Evolutionary conservation across 768 basidiomycete genomes (phyloP).

Genomic region (Suillus bovinus): DNA sequence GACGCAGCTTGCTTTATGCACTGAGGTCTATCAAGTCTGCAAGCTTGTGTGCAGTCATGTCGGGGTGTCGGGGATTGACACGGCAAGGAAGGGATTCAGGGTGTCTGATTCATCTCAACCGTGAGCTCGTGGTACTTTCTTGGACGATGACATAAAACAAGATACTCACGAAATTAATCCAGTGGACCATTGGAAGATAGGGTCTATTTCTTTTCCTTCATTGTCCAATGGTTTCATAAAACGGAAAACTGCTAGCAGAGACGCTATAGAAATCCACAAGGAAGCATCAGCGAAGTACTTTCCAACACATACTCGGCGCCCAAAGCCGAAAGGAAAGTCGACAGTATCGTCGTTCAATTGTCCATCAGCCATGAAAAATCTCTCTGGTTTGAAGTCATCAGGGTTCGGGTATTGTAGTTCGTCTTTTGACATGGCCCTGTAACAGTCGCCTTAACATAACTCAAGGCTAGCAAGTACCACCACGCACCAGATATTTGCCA

Average conservation of each 20-base stretch:
- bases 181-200: constrained; percentile 28
- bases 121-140: constrained; percentile 8
- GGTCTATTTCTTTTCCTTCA: constrained; percentile 28
- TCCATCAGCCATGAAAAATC: constrained; percentile 26
- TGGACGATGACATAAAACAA: neutral
- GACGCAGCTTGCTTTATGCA: constrained; percentile 12
- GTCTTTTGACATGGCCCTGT: constrained; percentile 31
- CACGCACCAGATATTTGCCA: constrained; percentile 31
- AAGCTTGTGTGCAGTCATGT: constrained; percentile 18
- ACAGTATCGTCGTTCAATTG: constrained; percentile 25
- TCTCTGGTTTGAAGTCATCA: constrained; percentile 29
- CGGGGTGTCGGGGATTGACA: constrained; percentile 22
- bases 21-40: constrained; percentile 14
- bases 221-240: constrained; percentile 30
- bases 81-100: constrained; percentile 31
- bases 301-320: constrained; percentile 31
- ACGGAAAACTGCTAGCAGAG: constrained; percentile 29
- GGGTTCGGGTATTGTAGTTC: constrained; percentile 27
- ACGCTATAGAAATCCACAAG: constrained; percentile 32
- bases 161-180: constrained; percentile 29
- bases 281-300: constrained; percentile 32
- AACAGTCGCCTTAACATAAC: constrained; percentile 2
- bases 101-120: constrained; percentile 19
- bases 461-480: constrained; percentile 11
- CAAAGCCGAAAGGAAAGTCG: constrained; percentile 29